Percentiles rank a stretch among this genome's conserved stretches.
Evolutionary conservation across 345 rosid genomes (phyloP).

Genomic region (Conringia planisiliqua): DNA sequence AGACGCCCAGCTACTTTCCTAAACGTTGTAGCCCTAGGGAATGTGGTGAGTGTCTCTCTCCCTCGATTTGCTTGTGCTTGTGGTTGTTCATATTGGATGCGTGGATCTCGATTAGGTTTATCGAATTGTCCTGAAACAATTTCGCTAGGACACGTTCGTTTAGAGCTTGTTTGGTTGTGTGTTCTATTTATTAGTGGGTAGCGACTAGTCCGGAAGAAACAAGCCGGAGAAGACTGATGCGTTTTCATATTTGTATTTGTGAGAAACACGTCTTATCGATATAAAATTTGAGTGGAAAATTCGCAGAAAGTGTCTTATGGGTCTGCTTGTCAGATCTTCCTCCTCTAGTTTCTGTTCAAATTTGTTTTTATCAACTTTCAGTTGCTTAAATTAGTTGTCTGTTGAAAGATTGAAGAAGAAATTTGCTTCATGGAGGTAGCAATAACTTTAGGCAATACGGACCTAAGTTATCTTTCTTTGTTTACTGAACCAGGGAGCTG

Average conservation of each 20-base stretch:
- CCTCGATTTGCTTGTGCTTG: not conserved
- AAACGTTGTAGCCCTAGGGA: conserved; percentile 82
- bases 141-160: not conserved
- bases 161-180: not conserved
- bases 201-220: not conserved
- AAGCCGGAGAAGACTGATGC: conserved; percentile 4
- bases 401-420: not conserved
- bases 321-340: not conserved
- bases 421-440: not conserved
- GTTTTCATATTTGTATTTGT: conserved; percentile 4
- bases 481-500: conserved; percentile 75
- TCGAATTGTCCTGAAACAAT: not conserved
- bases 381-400: not conserved
- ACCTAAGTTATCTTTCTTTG: conserved; percentile 8
- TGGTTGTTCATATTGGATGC: conserved; percentile 7
- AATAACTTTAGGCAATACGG: not conserved
- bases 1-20: conserved; percentile 72
- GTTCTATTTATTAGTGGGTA: not conserved
- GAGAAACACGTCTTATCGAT: not conserved
- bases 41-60: conserved; percentile 58
- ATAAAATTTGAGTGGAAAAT: not conserved
- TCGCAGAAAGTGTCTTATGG: not conserved
- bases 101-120: conserved; percentile 34
- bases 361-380: not conserved
- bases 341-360: not conserved